Evolutionary conservation across 805 yeast species (phyloP), one percentile per base, ranked within the genome.

Genomic region (Brettanomyces custersianus): DNA sequence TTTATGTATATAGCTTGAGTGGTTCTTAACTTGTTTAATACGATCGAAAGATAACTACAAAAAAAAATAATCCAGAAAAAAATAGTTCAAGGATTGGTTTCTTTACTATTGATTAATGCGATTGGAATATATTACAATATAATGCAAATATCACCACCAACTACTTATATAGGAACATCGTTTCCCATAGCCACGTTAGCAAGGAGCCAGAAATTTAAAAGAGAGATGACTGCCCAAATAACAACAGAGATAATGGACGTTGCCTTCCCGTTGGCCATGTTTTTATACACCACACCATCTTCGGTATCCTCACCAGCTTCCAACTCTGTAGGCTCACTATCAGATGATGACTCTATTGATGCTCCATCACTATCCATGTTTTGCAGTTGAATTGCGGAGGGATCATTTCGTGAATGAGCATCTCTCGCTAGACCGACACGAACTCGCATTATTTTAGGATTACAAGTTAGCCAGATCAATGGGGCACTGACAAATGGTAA

Each of bases 401-500:
- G 22, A 21, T 29, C 12, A n/a, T 23, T 38, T n/a, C 25, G 33
- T 15, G 32, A n/a, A 8, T 8, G 13, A 20, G 7, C 2, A 20
- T 10, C 33, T 6, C n/a, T 11, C 11, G 31, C 30, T 15, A 45
- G 46, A 24, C 42, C 41, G 8, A 45, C 34, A 22, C 51, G 47
- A 16, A 59, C 61, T 24, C 46, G 45, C 65, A 60, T 60, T 25
- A 56, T 58, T 11, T 47, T 40, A 48, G 74, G 76, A 35, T 72
- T 72, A 42, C 84, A 74, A 0, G 95, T 86, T 55, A 86, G 84
- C 54, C 75, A 80, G 39, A 86, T 78, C 49, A 87, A 65, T 17
- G 96, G 96, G 0, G 95, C 95, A 28, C 87, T 76, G 5, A 87
- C 92, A 41, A 85, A 73, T 1, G 96, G 96, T 39, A 87, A 65